A percentile compares a stretch with the other conserved stretches of the same genome.
phyloP scores from a whole-genome alignment of 1,284 basidiomycete genomes.

The Cryptococcus sp. region DNA sequence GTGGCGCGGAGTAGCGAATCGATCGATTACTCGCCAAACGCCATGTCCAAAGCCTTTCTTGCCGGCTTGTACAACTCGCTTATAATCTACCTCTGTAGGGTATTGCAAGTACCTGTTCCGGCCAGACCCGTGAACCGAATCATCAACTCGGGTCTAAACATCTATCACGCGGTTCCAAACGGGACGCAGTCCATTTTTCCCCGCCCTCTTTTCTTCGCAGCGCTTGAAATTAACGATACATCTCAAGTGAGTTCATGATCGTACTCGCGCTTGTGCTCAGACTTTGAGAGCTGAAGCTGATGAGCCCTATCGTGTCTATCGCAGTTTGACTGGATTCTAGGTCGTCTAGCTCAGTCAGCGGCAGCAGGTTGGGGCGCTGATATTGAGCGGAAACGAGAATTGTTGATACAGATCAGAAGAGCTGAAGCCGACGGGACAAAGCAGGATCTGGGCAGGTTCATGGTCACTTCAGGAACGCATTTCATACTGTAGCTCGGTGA shows the following conservation, averaged over 20 bases:
- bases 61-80: conserved; percentile 3
- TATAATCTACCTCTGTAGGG: conserved; percentile 6
- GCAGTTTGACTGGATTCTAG: conserved; percentile 8
- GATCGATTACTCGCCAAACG: background rate
- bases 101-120: conserved; percentile 1
- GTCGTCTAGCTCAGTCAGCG: background rate
- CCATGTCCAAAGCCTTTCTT: conserved; percentile 1
- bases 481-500: too few relatives aligned
- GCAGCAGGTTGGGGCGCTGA: background rate
- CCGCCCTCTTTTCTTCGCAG: conserved; percentile 6
- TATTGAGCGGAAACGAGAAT: background rate
- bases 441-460: background rate
- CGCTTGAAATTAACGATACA: background rate
- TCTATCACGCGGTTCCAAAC: background rate
- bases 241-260: too few relatives aligned
- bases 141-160: background rate
- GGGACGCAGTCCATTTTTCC: conserved; percentile 2
- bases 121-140: conserved; percentile 1
- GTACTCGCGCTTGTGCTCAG: too few relatives aligned
- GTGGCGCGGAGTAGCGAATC: background rate
- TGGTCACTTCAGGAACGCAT: too few relatives aligned
- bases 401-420: background rate
- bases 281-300: too few relatives aligned
- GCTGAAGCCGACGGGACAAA: conserved; percentile 1
- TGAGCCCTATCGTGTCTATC: background rate